Evolutionary conservation across 345 rosid genomes (phyloP), one percentile per base, ranked within the genome.

Genomic region (Salix udensis): DNA sequence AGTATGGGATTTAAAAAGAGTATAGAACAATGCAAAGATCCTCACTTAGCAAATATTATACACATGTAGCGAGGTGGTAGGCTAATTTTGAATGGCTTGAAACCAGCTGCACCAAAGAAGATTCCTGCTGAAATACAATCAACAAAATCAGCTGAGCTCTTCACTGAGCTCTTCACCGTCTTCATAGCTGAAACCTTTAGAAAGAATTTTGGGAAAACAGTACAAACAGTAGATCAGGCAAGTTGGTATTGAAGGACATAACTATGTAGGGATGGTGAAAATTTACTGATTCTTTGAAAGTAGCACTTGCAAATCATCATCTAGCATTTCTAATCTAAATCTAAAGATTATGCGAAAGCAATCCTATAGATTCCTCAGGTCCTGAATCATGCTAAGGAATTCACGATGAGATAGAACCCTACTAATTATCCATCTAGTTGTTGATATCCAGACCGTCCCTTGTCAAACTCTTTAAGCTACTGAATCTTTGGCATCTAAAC

Each of bases 51-150:
- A 16, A 34, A 36, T 31, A 58, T 42, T 34, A 23, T 50, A 65
- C 72, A 72, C 70, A 24, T 36, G 37, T 37, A 26, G 30, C 65
- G 19, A 62, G 37, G 36, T 65, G 31, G 67, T 55, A 18, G 19
- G 37, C 46, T 55, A 28, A 24, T 19, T 37, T 30, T 23, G 36
- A 34, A 71, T 36, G 37, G 23, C 37, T 23, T 34, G 53, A 67
- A 30, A 42, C 67, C 75, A n/a, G 36, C 77, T 40, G 36, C 62
- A 26, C 14, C 34, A 62, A 10, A 24, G 7, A 52, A 12, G 9
- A 67, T 26, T 39, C 72, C 73, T 78, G 73, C 39, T 30, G 52
- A 62, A 36, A 31, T 30, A 77, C 18, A 53, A 58, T 44, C 48
- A 78, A 42, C 26, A 55, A 24, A 37, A 28, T 60, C 36, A 31